phyloP scores from a whole-genome alignment of 192 early-diverging fungal species.

The Lunasporangiospora selenospora region DNA sequence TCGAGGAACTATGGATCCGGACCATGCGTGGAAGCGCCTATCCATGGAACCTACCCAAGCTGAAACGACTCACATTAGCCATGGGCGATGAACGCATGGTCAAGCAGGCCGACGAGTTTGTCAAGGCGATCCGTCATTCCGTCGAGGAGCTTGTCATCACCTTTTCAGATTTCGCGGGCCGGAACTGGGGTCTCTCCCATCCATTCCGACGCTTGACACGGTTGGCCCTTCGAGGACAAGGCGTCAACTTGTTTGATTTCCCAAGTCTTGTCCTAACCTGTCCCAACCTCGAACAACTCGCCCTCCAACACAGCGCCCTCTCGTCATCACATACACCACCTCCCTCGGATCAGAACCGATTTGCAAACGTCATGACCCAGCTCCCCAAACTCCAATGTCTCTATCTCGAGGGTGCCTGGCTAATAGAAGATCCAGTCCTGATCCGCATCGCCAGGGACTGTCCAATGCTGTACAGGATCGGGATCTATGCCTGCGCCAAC shows the following conservation, averaged over 20 bases:
- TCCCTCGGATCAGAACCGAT: background rate
- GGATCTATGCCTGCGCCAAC: conserved; percentile 1
- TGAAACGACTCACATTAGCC: background rate
- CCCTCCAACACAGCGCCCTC: background rate
- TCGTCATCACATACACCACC: background rate
- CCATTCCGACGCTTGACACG: background rate
- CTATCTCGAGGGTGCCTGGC: conserved; percentile 17
- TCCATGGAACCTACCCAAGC: background rate
- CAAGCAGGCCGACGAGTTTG: background rate
- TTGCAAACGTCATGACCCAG: background rate
- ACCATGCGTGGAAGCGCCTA: background rate
- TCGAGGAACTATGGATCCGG: background rate
- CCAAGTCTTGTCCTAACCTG: background rate
- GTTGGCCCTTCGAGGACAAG: background rate
- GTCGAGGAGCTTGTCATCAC: background rate
- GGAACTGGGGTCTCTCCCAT: background rate
- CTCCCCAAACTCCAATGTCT: background rate
- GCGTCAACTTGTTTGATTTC: background rate
- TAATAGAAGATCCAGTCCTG: background rate
- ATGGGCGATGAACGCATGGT: no score
- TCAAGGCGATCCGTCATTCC: background rate
- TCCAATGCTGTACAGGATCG: conserved; percentile 2
- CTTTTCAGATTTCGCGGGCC: background rate
- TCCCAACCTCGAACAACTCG: background rate
- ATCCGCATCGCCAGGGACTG: background rate